Percentiles rank a stretch among this genome's conserved stretches.
Evolutionary conservation across 768 basidiomycete genomes (phyloP).

Genomic region (Galerina marginata): DNA sequence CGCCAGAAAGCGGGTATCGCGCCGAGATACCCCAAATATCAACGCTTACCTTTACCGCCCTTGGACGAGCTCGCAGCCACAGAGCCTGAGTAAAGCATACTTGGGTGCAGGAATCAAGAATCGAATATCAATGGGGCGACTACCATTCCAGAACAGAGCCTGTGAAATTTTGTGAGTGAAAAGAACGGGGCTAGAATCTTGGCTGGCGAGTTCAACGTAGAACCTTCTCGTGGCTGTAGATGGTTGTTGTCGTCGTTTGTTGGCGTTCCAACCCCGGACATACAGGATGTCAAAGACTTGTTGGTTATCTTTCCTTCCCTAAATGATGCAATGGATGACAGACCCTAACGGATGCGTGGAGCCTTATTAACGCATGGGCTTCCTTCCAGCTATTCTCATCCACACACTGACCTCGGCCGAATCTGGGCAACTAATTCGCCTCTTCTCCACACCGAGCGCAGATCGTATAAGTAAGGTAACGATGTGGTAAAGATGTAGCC

Average conservation of each 20-base stretch:
- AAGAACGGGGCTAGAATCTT: neutral
- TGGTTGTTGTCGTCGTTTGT: neutral
- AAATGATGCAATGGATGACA: slow-evolving; percentile 28
- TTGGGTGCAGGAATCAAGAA: neutral
- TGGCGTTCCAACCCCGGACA: neutral
- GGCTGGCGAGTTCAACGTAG: neutral
- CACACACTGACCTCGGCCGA: neutral
- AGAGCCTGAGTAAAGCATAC: slow-evolving; percentile 6
- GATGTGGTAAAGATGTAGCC: neutral
- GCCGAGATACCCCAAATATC: too few species aligned
- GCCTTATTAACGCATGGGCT: neutral
- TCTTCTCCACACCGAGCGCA: neutral
- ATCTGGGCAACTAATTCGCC: neutral
- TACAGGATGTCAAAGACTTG: neutral
- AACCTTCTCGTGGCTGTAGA: neutral
- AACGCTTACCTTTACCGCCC: neutral
- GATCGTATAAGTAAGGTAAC: neutral
- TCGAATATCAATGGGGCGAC: neutral
- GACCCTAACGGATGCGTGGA: neutral
- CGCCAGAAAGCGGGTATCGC: neutral
- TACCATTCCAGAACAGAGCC: slow-evolving; percentile 21
- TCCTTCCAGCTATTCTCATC: neutral
- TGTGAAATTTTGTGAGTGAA: slow-evolving; percentile 26
- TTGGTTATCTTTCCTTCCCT: neutral
- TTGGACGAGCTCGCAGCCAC: slow-evolving; percentile 1